Base-by-base conservation (phyloP, 495 filamentous ascomycete genomes). In the Bombardia bombarda region DNA sequence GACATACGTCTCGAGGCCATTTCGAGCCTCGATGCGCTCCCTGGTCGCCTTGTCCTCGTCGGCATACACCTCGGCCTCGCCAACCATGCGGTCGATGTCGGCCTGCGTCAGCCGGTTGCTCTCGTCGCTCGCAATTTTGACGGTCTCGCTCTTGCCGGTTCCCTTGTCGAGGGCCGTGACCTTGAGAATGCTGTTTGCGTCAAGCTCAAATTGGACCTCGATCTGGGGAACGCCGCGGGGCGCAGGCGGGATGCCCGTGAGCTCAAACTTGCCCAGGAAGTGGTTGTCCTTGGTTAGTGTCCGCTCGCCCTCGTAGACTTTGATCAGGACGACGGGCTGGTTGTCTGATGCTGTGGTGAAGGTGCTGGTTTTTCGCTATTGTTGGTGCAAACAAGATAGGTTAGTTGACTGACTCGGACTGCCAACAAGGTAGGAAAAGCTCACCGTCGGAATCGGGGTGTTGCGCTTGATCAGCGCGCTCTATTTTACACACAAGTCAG, bases 1-100 rank as follows among this genome's bases (percentile, higher is more conserved):
- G 49, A 87, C 87, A 73, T 95, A 96, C 38, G 86, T 94, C 77
- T 98, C 92, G 30, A 98, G 86, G 41, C 80, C 85, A 77, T 97
- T 97, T 82, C 94, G 89, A 49, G 90, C 87, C 66, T 86, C 79
- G 57, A 95, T 89, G 62, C 86, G 85, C 63, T 79, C 80, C 52
- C 83, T 78, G 46, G 84, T 85, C 39, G 86, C 88, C 73, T 90
- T 90, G 74, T 98, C 92, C 68, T 95, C 86, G 61, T 90, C 88
- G 55, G 87, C 87, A 59, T 84, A 96, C 68, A 90, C 80, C 74
- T 95, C 89, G 19, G 88, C 89, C 66, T 95, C 90, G 21, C 81
- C 74, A 38, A 95, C 79, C 90, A 94, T 94, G 63, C 87, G 87
- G 57, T 90, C 85, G 51, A 96, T 95, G 58, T 95, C 89, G 59